Evolutionary conservation across 306 rosid species (phyloP).

Genomic region (Vicia villosa): DNA sequence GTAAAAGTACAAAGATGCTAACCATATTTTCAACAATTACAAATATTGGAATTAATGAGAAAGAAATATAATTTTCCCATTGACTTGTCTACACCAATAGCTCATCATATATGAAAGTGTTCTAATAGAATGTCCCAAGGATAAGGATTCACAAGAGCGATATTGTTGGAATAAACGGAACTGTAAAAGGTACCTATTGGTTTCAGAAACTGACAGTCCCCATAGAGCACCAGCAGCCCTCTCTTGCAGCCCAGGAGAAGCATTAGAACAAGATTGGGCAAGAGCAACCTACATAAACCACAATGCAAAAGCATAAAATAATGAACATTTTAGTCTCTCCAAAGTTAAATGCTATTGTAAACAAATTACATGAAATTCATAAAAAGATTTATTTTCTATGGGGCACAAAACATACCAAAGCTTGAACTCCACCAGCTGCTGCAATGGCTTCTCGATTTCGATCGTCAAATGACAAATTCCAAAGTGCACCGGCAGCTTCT

Average conservation of each 20-base stretch:
- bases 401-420: constrained; percentile 67
- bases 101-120: constrained; percentile 7
- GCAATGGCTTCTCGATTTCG: constrained; percentile 99
- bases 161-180: constrained; percentile 5
- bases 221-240: constrained; percentile 99
- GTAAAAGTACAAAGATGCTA: neutral
- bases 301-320: constrained; percentile 32
- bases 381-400: neutral
- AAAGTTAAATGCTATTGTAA: neutral
- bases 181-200: constrained; percentile 72
- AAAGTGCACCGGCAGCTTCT: constrained; percentile 99
- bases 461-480: constrained; percentile 99
- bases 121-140: constrained; percentile 1
- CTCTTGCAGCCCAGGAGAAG: constrained; percentile 98
- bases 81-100: constrained; percentile 6
- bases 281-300: constrained; percentile 82
- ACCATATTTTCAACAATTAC: too few relatives aligned
- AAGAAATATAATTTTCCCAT: neutral
- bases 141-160: constrained; percentile 17
- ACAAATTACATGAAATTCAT: constrained; percentile 4
- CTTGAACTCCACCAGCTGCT: constrained; percentile 95
- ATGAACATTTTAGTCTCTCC: neutral
- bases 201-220: constrained; percentile 99
- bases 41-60: constrained; percentile 6
- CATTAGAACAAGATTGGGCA: constrained; percentile 96